These are phyloP conservation scores for Fusarium multiceps DNA, from an alignment of 2,329 filamentous ascomycete genomes.

Conservation along the genomic window DNA sequence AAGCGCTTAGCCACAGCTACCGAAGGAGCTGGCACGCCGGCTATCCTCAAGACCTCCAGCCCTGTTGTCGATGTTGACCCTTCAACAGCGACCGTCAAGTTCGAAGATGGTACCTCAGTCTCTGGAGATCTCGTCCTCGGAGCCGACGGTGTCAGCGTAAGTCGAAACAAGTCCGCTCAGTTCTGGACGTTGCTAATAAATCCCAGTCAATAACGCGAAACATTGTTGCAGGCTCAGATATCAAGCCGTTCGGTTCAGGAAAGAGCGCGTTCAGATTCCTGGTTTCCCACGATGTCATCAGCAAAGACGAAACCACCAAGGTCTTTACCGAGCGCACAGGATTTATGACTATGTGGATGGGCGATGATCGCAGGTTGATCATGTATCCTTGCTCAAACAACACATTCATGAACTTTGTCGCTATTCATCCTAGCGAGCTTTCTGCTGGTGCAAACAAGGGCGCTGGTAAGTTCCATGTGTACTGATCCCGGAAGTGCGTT, in stretches of 20 bases:
- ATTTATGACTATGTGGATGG: constrained; percentile 53
- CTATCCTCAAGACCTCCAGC: constrained; percentile 54
- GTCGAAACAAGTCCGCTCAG: not conserved
- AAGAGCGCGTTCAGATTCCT: constrained; percentile 68
- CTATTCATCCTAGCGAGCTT: constrained; percentile 58
- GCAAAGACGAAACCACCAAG: constrained; percentile 37
- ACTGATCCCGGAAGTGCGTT: rapidly evolving
- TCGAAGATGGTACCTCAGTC: constrained; percentile 58
- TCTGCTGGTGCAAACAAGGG: constrained; percentile 3
- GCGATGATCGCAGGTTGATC: constrained; percentile 56
- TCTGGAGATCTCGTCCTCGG: constrained; percentile 63
- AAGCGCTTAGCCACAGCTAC: constrained; percentile 56
- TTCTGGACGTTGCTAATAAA: not conserved
- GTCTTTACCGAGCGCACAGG: constrained; percentile 24
- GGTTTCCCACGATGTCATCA: constrained; percentile 54
- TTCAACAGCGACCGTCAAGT: constrained; percentile 53
- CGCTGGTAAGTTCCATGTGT: not conserved
- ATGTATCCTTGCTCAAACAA: constrained; percentile 61
- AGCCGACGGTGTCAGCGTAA: constrained; percentile 65
- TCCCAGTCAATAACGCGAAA: constrained; percentile 40
- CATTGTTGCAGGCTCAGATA: constrained; percentile 32
- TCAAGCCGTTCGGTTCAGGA: constrained; percentile 57
- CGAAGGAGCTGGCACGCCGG: constrained; percentile 52
- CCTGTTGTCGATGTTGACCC: constrained; percentile 58
- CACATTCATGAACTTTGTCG: constrained; percentile 60